Evolutionary conservation across 805 yeast species (phyloP), one percentile per base, ranked within the genome.

Genomic region (Suhomyces kilbournensis): DNA sequence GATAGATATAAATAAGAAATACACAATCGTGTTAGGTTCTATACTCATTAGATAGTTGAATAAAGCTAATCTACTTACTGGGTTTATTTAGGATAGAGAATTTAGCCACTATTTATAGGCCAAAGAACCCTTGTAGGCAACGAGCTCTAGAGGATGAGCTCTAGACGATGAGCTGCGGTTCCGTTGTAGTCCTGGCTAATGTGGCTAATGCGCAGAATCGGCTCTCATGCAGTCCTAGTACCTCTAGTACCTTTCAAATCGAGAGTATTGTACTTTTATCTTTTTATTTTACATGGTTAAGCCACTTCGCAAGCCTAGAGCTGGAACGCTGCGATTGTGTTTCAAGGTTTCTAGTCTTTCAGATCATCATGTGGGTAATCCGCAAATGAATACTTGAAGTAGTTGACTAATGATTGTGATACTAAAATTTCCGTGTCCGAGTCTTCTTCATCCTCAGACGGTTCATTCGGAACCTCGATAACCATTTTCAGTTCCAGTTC

Each of bases 321-420:
- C 32, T 28, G 32, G 32, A 28, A 28, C 12, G 32, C 32, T 26
- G 35, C 35, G 35, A 32, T 32, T 38, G 42, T 17, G 15, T 35
- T 35, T 35, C 9, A 35, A 20, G 20, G 12, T 17, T 38, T 7
- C 10, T 38, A 8, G 12, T 38, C 14, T 23, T 22, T 30, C 20
- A 22, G 22, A 22, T 42, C 3, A 12, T 42, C 45, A 17, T 44
- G 20, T 15, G 28, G 9, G 32, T 53, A 53, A 23, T 49, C 49
- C 4, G 53, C 28, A 30, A 49, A 53, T 10, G 50, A 26, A 25
- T 43, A 49, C 25, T 49, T 46, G 23, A 35, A 49, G 39, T 51
- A 52, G 23, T 50, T 49, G n/a, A 45, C 34, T 26, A 54, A 38
- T 12, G 48, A 49, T n/a, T 28, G 23, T 7, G 53, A 38, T 10